Evolutionary conservation across 371 early-diverging fungal species (phyloP).

Genomic region (Mucor lusitanicus): DNA sequence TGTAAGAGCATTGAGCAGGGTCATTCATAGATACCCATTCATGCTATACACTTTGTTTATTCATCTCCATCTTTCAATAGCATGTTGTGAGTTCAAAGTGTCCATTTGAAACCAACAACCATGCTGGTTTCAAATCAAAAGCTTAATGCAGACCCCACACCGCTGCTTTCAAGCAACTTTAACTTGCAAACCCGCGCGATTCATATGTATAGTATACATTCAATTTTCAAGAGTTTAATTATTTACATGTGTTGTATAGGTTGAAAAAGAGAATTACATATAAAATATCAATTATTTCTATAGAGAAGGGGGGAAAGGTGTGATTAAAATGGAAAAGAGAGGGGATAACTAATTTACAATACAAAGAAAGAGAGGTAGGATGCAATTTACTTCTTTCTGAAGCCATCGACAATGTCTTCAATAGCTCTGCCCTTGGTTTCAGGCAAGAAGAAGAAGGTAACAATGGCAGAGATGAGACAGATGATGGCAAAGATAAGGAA

Average conservation of each 20-base stretch:
- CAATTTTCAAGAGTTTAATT: not conserved
- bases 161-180: not conserved
- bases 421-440: conserved; percentile 62
- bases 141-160: not conserved
- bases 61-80: not conserved
- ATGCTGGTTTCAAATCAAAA: not conserved
- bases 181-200: not conserved
- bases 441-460: conserved; percentile 49
- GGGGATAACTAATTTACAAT: conserved; percentile 5
- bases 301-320: not conserved
- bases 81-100: too few species aligned
- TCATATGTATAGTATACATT: not conserved
- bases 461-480: conserved; percentile 24
- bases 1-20: too few species aligned
- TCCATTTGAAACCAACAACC: not conserved
- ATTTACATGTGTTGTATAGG: not conserved
- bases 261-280: not conserved
- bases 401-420: conserved; percentile 31
- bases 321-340: not conserved
- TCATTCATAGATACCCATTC: not conserved
- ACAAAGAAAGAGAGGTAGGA: not conserved
- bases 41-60: not conserved
- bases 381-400: conserved; percentile 7
- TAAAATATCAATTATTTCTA: conserved; percentile 1
- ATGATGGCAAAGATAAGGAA: conserved; percentile 67